These are phyloP conservation scores for Aspergillus aculeatinus DNA, from an alignment of 2,329 filamentous ascomycete species.

Conservation along the genomic window DNA sequence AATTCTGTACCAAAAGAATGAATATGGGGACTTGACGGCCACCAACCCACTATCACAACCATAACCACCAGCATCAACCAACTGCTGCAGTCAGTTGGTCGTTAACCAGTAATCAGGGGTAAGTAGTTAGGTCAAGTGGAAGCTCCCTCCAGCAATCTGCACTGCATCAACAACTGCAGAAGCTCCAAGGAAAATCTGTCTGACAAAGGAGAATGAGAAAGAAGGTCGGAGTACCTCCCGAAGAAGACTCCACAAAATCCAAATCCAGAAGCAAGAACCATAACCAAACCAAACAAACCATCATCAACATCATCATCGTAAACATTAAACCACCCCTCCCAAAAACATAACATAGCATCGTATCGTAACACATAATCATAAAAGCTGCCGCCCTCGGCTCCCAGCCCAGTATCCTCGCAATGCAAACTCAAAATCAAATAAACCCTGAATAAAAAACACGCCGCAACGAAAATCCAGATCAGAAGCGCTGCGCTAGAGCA, in stretches of 20 bases:
- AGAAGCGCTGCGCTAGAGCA: background rate
- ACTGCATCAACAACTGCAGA: background rate
- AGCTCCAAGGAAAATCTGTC: background rate
- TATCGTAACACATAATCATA: conserved; percentile 25
- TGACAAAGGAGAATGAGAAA: conserved; percentile 12
- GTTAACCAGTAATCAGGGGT: too few relatives aligned
- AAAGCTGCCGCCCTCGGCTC: conserved; percentile 18
- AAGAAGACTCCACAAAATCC: background rate
- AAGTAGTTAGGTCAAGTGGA: too few relatives aligned
- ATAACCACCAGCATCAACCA: too few relatives aligned
- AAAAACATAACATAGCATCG: conserved; percentile 25
- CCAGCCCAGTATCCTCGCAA: conserved; percentile 17
- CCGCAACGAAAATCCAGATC: background rate
- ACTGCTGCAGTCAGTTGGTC: too few relatives aligned
- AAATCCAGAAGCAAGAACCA: conserved; percentile 5
- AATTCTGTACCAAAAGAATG: too few relatives aligned
- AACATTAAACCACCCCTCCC: conserved; percentile 20
- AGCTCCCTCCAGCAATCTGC: background rate
- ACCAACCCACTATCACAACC: too few relatives aligned
- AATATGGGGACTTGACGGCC: too few relatives aligned
- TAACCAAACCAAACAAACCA: background rate
- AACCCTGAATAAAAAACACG: background rate
- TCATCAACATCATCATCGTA: conserved; percentile 9
- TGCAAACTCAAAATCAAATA: conserved; percentile 15
- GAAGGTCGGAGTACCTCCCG: conserved; percentile 11